Base-by-base conservation (phyloP, 306 rosid genomes). In the Myrica gale region DNA sequence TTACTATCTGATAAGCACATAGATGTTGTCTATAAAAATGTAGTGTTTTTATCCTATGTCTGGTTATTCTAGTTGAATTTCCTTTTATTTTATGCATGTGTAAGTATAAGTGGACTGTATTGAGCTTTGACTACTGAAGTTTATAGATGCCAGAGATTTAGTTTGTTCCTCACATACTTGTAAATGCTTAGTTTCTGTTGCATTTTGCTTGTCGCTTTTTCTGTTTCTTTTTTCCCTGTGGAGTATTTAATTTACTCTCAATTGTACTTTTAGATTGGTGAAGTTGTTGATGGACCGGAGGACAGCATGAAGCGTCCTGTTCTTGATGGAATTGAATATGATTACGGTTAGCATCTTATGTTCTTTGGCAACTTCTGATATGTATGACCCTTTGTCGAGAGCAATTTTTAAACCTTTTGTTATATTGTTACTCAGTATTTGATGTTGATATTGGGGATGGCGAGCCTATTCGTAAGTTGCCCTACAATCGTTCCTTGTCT, bases 251-350 rank as follows among this genome's bases (percentile, higher is more conserved):
- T 44, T 53, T 51, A 60, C 69, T 43, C 48, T 71, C 68, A 55
- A 43, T 41, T 42, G 67, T 79, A 57, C 60, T 63, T 62, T 4
- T 69, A 95, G 98, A 92, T 95, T 83, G 98, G 98, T 68, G 98
- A 95, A 87, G 98, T 95, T 87, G 97, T 95, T 81, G 98, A 95
- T 83, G 98, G 96, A 78, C 97, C 98, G 16, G 97, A 94, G 63
- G 92, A 83, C 45, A 51, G 69, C 69, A 53, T 85, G 75, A 85
- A 62, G 86, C 94, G 86, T 61, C 88, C 95, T 68, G 62, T 77
- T 74, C 82, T 83, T 63, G 93, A 90, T 77, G 98, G 98, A 79
- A 47, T 72, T 82, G 96, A 92, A 75, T 95, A 95, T 45, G 97
- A 95, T 68, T 74, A 92, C 76, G 98, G 98, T 95, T 50, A 84